phyloP scores from a whole-genome alignment of 2,329 filamentous ascomycete species.

The Aureobasidium sp. region DNA sequence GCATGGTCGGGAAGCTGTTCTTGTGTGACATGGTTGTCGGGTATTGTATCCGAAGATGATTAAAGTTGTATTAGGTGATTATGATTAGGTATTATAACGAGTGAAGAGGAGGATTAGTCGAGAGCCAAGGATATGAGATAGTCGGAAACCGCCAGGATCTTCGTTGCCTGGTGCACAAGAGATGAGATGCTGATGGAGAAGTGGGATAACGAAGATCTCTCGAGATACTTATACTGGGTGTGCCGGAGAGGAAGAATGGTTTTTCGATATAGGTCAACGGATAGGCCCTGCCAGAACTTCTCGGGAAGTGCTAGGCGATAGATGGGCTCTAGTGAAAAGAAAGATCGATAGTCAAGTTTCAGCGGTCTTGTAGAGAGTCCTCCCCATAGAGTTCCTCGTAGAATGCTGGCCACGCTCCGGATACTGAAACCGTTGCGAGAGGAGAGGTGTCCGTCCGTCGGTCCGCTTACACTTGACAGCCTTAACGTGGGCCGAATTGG shows the following conservation, averaged over 20 bases:
- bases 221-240: conserved; percentile 11
- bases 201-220: conserved; percentile 7
- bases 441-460: neutral
- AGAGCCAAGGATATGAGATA: neutral
- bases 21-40: conserved; percentile 3
- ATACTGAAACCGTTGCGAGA: neutral
- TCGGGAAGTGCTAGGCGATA: neutral
- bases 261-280: conserved; percentile 7
- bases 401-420: neutral
- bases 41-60: neutral
- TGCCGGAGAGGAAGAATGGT: neutral
- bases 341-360: conserved; percentile 13
- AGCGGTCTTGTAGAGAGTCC: conserved; percentile 3
- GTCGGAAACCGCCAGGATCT: conserved; percentile 10
- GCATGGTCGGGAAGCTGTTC: conserved; percentile 11
- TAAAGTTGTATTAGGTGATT: conserved; percentile 2
- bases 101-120: neutral
- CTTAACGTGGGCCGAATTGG: neutral
- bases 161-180: conserved; percentile 9
- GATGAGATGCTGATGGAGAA: conserved; percentile 6
- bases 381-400: conserved; percentile 4
- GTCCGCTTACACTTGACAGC: conserved; percentile 1
- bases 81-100: neutral
- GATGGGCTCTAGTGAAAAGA: conserved; percentile 9
- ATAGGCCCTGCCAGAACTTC: neutral